Base-by-base conservation (phyloP, 2,329 filamentous ascomycete species). In the Zymoseptoria crescenta region DNA sequence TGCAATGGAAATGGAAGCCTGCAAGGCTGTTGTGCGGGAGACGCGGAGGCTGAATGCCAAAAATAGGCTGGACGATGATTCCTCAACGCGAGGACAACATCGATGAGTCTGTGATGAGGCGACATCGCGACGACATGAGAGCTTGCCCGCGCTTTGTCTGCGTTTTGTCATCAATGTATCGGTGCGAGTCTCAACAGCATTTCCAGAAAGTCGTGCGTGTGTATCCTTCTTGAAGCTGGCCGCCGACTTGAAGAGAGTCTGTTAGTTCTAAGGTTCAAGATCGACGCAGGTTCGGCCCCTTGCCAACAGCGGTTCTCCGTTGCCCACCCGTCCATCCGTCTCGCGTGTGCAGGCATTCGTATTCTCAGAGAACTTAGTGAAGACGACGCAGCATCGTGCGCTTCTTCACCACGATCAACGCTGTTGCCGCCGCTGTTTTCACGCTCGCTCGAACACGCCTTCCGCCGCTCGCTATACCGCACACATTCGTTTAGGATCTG, bases 401-500 rank as follows among this genome's bases (percentile, higher is more conserved):
- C n/a, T 45, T 45, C 35, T 16, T 13, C 16, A n/a, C 35, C 35
- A 45, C 35, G n/a, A 45, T n/a, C 35, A n/a, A 45, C 35, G 35
- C n/a, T 45, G 35, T 16, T 7, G 35, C 35, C 10, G 35, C 4
- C 16, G 35, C 35, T 45, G 35, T 16, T 29, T 29, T 41, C 52
- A 59, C 57, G 27, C 24, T 59, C 58, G 58, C 58, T 59, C 24
- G 41, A 35, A 24, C 52, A 62, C 55, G 49, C 55, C 51, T 49
- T 21, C 41, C 9, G n/a, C 55, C 60, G 53, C 55, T 62, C 60
- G 60, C 58, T 62, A 49, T 16, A 49, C 24, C 24, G n/a, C 24
- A 41, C 30, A 56, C 54, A n/a, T 28, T 56, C 54, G 53, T 27
- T 53, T 28, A 24, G 53, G 51, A 35, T 52, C 30, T 19, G 8